Evolutionary conservation across 441 rosid species (phyloP), one percentile per base, ranked within the genome.

Genomic region (Corymbia calophylla): DNA sequence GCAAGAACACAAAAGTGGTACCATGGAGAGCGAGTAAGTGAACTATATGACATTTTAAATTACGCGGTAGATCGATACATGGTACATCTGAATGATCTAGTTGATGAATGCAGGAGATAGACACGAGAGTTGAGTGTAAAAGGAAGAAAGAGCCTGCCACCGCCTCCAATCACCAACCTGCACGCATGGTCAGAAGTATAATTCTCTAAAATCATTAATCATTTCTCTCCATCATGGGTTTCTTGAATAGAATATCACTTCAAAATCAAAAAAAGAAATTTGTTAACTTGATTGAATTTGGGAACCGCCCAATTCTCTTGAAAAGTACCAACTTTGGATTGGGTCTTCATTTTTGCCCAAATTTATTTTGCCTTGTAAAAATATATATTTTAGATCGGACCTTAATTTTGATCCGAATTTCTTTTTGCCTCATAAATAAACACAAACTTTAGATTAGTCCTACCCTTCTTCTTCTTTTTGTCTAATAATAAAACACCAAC

Each of bases 41-140:
- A 35, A 70, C 27, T 5, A 19, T 10, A 10, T 10, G 47, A 70
- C 81, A 15, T 12, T 70, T 32, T 18, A 35, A 0, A 19, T 35
- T 70, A 35, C 27, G 25, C 1, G 0, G 4, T 70, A 19, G 16
- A 70, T 1, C 27, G 1, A 39, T 5, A 19, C 15, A 70, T 21
- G 82, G 2, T 35, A 10, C 12, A 6, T 70, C 0, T 35, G 2
- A 70, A 70, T 10, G 49, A 70, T 35, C 4, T 70, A 35, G 5
- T 9, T 19, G 10, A 70, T 1, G 4, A 4, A 10, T 19, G 1
- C 2, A 0, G 0, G 17, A 16, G 15, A 13, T 0, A 39, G 17
- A n/a, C 29, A n/a, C 70, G 15, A 62, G 8, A 70, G 81, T 17
- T 19, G 81, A 7, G 7, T 1, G 15, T 70, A 35, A 9, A 47